Conservation (phyloP, 2,329 filamentous ascomycete species). For the Cadophora luteo-olivacea region DNA sequence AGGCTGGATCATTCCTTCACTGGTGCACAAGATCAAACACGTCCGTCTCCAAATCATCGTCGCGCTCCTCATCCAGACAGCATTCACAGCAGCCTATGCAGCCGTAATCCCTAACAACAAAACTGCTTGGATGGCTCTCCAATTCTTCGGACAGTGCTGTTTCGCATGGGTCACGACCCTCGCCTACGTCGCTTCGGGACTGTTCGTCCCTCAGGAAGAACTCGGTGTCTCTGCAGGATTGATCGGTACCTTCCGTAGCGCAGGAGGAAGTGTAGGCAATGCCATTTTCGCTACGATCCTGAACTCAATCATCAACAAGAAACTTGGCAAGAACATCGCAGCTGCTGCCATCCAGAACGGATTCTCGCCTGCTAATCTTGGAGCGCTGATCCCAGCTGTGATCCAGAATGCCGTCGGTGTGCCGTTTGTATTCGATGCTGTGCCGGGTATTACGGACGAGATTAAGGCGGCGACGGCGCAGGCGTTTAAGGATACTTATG, state of each 20-base stretch:
- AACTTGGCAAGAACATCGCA: constrained; percentile 42
- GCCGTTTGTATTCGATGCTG: constrained; percentile 45
- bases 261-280: constrained; percentile 46
- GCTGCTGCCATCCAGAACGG: constrained; percentile 42
- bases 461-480: constrained; percentile 37
- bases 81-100: constrained; percentile 42
- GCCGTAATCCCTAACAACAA: constrained; percentile 41
- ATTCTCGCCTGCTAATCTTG: constrained; percentile 34
- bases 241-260: constrained; percentile 44
- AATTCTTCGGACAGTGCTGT: constrained; percentile 44
- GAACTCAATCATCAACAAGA: constrained; percentile 40
- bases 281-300: constrained; percentile 47
- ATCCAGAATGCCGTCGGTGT: constrained; percentile 44
- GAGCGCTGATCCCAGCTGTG: constrained; percentile 42
- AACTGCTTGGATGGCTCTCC: constrained; percentile 43
- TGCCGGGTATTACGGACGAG: constrained; percentile 43
- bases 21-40: constrained; percentile 45
- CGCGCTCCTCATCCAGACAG: constrained; percentile 43
- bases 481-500: constrained; percentile 44
- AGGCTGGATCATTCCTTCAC: constrained; percentile 43
- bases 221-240: constrained; percentile 44
- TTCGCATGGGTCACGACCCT: constrained; percentile 46
- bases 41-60: constrained; percentile 43
- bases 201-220: constrained; percentile 44
- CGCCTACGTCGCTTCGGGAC: constrained; percentile 42